Evolutionary conservation across 163 green algal genomes (phyloP).

Genomic region (Smithsoniella earleae): DNA sequence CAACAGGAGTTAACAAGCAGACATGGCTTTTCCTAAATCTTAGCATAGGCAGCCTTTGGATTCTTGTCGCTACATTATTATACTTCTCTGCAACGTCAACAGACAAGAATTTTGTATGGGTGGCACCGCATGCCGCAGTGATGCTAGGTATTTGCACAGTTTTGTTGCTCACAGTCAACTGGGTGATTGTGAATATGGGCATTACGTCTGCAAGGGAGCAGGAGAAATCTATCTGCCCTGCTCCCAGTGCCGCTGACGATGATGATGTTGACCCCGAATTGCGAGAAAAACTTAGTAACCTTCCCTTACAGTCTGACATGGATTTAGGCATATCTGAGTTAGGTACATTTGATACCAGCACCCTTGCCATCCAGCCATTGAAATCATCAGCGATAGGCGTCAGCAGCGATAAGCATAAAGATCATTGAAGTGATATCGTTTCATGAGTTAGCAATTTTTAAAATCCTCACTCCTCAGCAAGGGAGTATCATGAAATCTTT

Average conservation of each 20-base stretch:
- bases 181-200: slow-evolving; percentile 6
- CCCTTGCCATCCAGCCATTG: slow-evolving; percentile 13
- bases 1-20: slow-evolving; percentile 9
- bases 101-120: not conserved
- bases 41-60: not conserved
- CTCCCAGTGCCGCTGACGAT: not conserved
- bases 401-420: no score
- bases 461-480: no score
- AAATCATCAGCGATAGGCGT: not conserved
- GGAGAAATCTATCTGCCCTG: not conserved
- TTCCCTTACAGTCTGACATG: slow-evolving; percentile 7
- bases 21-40: slow-evolving; percentile 5
- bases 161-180: not conserved
- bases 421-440: no score
- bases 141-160: slow-evolving; percentile 20
- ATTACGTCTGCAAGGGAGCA: not conserved
- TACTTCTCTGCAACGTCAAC: not conserved
- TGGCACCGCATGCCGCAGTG: not conserved
- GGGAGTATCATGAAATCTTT: no score
- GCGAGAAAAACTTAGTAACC: slow-evolving; percentile 11
- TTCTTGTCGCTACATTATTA: not conserved
- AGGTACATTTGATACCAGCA: not conserved
- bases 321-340: not conserved
- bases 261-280: not conserved
- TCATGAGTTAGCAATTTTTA: no score